A percentile compares a stretch with the other conserved stretches of the same genome.
phyloP scores from a whole-genome alignment of 2,329 filamentous ascomycete genomes.

The Annulohypoxylon truncatum region DNA sequence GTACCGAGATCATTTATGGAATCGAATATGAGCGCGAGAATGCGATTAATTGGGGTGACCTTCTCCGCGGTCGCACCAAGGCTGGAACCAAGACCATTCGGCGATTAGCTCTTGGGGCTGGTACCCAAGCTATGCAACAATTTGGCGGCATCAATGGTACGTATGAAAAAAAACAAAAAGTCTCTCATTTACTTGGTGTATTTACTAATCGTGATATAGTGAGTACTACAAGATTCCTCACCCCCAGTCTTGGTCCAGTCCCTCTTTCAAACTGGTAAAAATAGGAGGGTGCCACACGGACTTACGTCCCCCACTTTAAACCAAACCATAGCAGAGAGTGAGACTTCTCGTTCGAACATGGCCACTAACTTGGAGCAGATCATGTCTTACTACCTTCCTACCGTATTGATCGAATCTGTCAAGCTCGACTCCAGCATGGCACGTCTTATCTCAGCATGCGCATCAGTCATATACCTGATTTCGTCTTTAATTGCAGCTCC shows the following conservation, averaged over 20 bases:
- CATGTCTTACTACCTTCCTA: conserved; percentile 54
- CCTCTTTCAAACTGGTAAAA: neutral
- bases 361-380: conserved; percentile 20
- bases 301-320: neutral
- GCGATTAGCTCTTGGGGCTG: conserved; percentile 42
- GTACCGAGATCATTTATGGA: conserved; percentile 45
- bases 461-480: conserved; percentile 44
- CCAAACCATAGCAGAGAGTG: neutral
- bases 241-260: neutral
- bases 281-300: neutral
- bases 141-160: conserved; percentile 49
- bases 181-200: neutral
- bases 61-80: conserved; percentile 39
- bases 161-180: neutral
- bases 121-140: conserved; percentile 46
- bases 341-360: neutral
- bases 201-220: conserved; percentile 19
- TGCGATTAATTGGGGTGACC: conserved; percentile 44
- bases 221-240: neutral
- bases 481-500: conserved; percentile 45
- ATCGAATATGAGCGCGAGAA: conserved; percentile 46
- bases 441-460: conserved; percentile 63
- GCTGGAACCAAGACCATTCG: conserved; percentile 45
- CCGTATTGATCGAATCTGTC: conserved; percentile 63
- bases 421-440: conserved; percentile 61